Evolutionary conservation across 1,284 basidiomycete species (phyloP), one percentile per base, ranked within the genome.

Genomic region (Melampsora larici-populina): DNA sequence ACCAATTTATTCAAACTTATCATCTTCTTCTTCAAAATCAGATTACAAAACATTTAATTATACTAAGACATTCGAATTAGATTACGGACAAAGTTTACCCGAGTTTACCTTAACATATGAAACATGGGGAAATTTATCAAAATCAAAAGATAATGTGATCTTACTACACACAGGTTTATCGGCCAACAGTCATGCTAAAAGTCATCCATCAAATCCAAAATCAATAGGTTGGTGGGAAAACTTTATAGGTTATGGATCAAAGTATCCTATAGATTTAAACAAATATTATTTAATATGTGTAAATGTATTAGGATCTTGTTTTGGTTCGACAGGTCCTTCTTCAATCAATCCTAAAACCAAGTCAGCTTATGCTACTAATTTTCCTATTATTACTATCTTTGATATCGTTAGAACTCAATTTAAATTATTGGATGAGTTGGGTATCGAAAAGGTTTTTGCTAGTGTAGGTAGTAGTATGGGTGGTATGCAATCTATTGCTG

Each of bases 381-480:
- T 99, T 84, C 96, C 96, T 0, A 87, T 99, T 80, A 81, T 99
- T 24, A 92, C 91, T 64, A 89, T 99, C 79, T 97, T 97, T 83
- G 96, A 99, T 85, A 99, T 99, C 94, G 92, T 86, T 8, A 89
- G 90, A 33, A 94, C 94, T 1, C 97, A 99, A 85, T 95, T 96
- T 83, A 85, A 86, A 55, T 86, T 99, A 8, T 86, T 99, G 55
- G 93, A 97, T 82, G 88, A 91, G 81, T 87, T 99, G 1, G 91
- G 91, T 17, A 90, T 99, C 79, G 85, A 91, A 13, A 90, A 88
- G 80, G 86, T 99, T 6, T 97, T 96, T 83, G 97, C 97, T 26
- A 93, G 90, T 79, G 91, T 99, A 0, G 96, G 96, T 0, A 90
- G 89, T 76, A 93, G 91, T 43, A 99, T 99, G 96, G 96, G 96